Percentiles rank a stretch among this genome's conserved stretches.
These are phyloP conservation scores for Melastoma candidum DNA, from an alignment of 441 rosid species.

Conservation along the genomic window DNA sequence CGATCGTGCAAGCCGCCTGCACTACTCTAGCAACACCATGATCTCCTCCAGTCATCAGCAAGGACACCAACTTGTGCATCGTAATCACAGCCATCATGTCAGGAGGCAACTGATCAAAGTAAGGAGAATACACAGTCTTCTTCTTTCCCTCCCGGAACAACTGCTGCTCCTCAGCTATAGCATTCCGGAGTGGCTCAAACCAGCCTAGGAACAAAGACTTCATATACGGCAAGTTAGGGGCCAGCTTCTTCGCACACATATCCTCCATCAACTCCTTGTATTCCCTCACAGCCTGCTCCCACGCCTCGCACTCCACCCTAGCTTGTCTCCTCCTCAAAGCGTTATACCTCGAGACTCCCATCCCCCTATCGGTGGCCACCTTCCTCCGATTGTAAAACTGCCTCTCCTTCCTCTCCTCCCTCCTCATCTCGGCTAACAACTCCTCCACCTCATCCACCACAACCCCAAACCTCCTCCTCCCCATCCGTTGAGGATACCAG, in stretches of 20 bases:
- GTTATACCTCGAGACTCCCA: slow-evolving; percentile 38
- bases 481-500: slow-evolving; percentile 15
- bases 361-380: slow-evolving; percentile 30
- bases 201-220: slow-evolving; percentile 77
- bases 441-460: slow-evolving; percentile 9
- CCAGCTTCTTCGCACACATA: slow-evolving; percentile 56
- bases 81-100: slow-evolving; percentile 90
- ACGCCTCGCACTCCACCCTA: slow-evolving; percentile 83
- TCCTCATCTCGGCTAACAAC: too few species aligned
- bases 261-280: slow-evolving; percentile 20
- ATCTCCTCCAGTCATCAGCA: slow-evolving; percentile 54
- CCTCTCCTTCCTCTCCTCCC: too few species aligned
- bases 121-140: slow-evolving; percentile 77
- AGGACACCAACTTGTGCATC: slow-evolving; percentile 88
- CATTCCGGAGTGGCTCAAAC: slow-evolving; percentile 79
- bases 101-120: slow-evolving; percentile 62
- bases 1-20: slow-evolving; percentile 79
- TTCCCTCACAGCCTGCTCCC: slow-evolving; percentile 72
- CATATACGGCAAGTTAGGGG: slow-evolving; percentile 74
- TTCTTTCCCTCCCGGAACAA: slow-evolving; percentile 44
- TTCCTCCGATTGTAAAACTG: too few species aligned
- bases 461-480: slow-evolving; percentile 15
- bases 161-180: slow-evolving; percentile 62
- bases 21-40: slow-evolving; percentile 71
- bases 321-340: slow-evolving; percentile 63